Evolutionary conservation across 1,284 basidiomycete species (phyloP).

Genomic region (Boletus mariae): DNA sequence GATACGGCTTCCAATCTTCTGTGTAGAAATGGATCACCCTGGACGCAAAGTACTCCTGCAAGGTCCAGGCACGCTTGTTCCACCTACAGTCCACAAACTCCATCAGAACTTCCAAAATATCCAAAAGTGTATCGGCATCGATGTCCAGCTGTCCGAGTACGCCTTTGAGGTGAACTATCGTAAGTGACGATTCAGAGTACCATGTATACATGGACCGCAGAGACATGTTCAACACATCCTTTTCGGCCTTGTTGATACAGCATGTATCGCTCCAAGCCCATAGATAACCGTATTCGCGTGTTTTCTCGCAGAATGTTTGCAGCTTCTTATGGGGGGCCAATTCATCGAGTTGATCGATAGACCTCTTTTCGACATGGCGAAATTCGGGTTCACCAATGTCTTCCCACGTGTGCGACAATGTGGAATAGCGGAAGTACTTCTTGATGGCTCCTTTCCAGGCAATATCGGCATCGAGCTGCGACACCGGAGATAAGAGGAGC

Average conservation of each 20-base stretch:
- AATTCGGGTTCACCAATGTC: constrained; percentile 1
- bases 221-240: constrained; percentile 3
- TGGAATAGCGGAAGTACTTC: constrained; percentile 6
- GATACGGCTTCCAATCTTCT: constrained; percentile 10
- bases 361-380: constrained; percentile 1
- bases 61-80: constrained; percentile 16
- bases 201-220: constrained; percentile 18
- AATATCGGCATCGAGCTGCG: not conserved
- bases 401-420: constrained; percentile 11
- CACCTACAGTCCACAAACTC: constrained; percentile 10
- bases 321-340: constrained; percentile 4
- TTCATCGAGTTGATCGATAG: not conserved
- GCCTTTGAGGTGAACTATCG: constrained; percentile 13
- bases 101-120: not conserved
- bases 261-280: constrained; percentile 8
- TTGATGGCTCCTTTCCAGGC: not conserved
- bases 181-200: constrained; percentile 12
- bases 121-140: too few species aligned
- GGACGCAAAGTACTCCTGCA: constrained; percentile 11
- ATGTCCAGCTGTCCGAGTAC: constrained; percentile 1
- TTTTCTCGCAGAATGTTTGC: constrained; percentile 6
- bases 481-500: constrained; percentile 2
- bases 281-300: constrained; percentile 2
- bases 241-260: constrained; percentile 17
- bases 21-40: too few species aligned